phyloP scores from a whole-genome alignment of 225 moss, liverwort and hornwort genomes.

The Sphagnum tenellum region DNA sequence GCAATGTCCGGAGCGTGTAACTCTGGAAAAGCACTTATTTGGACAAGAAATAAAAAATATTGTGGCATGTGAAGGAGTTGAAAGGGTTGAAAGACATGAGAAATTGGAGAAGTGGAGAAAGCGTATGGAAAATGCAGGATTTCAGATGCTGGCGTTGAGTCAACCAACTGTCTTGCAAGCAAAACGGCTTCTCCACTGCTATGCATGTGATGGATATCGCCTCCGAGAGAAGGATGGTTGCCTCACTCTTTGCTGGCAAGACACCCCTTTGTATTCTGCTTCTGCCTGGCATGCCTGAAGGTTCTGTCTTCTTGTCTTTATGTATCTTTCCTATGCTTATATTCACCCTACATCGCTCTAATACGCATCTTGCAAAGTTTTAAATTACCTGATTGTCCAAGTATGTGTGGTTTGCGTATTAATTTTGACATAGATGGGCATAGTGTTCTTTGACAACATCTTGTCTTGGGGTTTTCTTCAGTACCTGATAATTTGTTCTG shows the following conservation, averaged over 20 bases:
- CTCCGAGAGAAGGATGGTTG: slow-evolving; percentile 31
- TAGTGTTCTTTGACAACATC: too few species aligned
- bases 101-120: slow-evolving; percentile 36
- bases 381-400: too few species aligned
- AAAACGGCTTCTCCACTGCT: slow-evolving; percentile 25
- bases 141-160: slow-evolving; percentile 25
- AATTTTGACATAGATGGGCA: too few species aligned
- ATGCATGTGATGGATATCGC: slow-evolving; percentile 28
- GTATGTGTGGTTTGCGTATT: too few species aligned
- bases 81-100: slow-evolving; percentile 39
- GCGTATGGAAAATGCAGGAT: slow-evolving; percentile 23
- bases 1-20: slow-evolving; percentile 34
- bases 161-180: slow-evolving; percentile 37
- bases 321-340: too few species aligned
- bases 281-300: slow-evolving; percentile 38
- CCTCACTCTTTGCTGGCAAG: slow-evolving; percentile 41
- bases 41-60: slow-evolving; percentile 41
- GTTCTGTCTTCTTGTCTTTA: background rate
- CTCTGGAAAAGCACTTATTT: slow-evolving; percentile 38
- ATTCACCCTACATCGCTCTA: too few species aligned
- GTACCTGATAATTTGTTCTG: too few species aligned
- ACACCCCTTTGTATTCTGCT: slow-evolving; percentile 35
- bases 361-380: too few species aligned
- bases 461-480: too few species aligned
- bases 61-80: slow-evolving; percentile 34